Conservation (phyloP, 768 basidiomycete species). For the Lactifluus echinatus region DNA sequence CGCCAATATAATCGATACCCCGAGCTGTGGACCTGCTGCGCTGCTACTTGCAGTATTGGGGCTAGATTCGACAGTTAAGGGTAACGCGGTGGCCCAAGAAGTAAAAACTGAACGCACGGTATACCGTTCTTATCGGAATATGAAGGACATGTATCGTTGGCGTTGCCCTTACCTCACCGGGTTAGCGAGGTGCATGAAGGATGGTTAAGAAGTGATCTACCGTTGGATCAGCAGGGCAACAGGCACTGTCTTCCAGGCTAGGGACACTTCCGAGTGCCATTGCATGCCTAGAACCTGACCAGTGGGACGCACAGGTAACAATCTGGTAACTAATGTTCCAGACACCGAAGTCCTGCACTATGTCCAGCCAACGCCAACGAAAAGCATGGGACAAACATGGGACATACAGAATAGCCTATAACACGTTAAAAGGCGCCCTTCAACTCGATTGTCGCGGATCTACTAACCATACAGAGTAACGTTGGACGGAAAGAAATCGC, state of each 20-base stretch:
- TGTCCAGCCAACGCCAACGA: background rate
- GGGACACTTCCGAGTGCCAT: slow-evolving; percentile 62
- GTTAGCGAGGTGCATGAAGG: background rate
- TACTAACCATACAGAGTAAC: slow-evolving; percentile 50
- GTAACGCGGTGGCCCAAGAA: slow-evolving; percentile 2
- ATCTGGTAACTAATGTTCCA: slow-evolving; percentile 73
- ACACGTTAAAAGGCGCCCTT: background rate
- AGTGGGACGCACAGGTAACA: slow-evolving; percentile 51
- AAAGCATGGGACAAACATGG: background rate
- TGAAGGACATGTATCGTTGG: slow-evolving; percentile 50
- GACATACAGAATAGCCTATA: slow-evolving; percentile 34
- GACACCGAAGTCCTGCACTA: slow-evolving; percentile 66
- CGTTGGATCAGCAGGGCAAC: slow-evolving; percentile 65
- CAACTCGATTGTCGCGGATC: background rate
- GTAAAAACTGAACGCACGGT: slow-evolving; percentile 38
- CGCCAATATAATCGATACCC: background rate
- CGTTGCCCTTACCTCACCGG: slow-evolving; percentile 9
- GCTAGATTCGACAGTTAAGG: slow-evolving; percentile 18
- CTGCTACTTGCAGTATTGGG: slow-evolving; percentile 26
- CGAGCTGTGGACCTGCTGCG: background rate
- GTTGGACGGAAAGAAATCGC: slow-evolving; percentile 69
- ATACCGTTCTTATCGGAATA: slow-evolving; percentile 60
- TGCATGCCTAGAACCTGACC: slow-evolving; percentile 52
- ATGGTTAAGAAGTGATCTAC: slow-evolving; percentile 29
- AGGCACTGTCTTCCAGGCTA: slow-evolving; percentile 47